Evolutionary conservation across 495 filamentous ascomycete species (phyloP).

Genomic region (Cercophora samala): DNA sequence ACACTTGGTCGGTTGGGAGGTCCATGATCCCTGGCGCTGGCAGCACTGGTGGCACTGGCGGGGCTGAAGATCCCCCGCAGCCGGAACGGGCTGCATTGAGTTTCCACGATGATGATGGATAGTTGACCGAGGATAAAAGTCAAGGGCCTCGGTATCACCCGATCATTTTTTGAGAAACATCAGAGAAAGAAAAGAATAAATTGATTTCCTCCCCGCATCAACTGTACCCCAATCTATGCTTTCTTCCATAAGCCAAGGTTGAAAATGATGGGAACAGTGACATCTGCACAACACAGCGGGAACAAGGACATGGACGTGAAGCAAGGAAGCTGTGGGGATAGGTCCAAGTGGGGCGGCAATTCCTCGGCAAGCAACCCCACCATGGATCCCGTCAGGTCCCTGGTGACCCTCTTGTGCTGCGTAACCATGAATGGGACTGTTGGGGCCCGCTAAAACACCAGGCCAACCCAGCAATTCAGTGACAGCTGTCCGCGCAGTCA

Average conservation of each 20-base stretch:
- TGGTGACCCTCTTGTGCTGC: background rate
- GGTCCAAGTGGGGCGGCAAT: conserved; percentile 3
- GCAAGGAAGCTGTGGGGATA: background rate
- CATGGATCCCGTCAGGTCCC: background rate
- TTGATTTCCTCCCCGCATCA: too few species aligned
- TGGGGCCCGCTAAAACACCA: conserved; percentile 6
- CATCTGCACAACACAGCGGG: background rate
- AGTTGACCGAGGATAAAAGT: too few species aligned
- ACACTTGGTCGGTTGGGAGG: background rate
- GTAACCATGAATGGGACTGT: background rate
- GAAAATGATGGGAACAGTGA: background rate
- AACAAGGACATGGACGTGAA: background rate
- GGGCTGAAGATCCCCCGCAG: conserved; percentile 2
- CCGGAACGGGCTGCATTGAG: background rate
- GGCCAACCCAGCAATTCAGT: conserved; percentile 1
- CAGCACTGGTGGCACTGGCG: background rate
- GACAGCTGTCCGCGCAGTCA: background rate
- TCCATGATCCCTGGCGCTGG: background rate
- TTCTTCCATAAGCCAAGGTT: background rate
- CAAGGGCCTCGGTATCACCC: too few species aligned
- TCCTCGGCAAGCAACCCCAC: conserved; percentile 14
- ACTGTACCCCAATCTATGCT: too few species aligned
- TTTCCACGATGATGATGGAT: too few species aligned
- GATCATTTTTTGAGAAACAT: too few species aligned
- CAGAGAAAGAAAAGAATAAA: too few species aligned